Conservation (phyloP, 441 rosid genomes). For the Pelargonium cotyledonis region DNA sequence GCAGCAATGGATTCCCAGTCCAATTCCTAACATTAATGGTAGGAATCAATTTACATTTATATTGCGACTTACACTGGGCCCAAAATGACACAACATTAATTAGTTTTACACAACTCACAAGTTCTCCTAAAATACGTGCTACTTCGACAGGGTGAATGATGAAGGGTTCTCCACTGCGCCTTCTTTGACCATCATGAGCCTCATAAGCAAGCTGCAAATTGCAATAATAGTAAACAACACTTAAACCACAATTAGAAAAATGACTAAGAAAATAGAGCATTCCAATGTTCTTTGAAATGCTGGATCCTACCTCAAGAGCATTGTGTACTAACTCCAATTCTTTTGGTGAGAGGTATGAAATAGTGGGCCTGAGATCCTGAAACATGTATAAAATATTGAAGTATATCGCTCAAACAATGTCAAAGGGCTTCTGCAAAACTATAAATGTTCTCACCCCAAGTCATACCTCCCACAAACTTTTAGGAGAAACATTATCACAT, state of each 20-base stretch:
- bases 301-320: slow-evolving; percentile 64
- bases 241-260: slow-evolving; percentile 21
- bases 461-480: slow-evolving; percentile 91
- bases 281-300: slow-evolving; percentile 14
- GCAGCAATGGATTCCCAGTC: slow-evolving; percentile 99
- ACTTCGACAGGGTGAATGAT: slow-evolving; percentile 94
- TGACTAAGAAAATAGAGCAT: neutral
- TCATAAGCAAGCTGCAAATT: slow-evolving; percentile 96
- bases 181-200: slow-evolving; percentile 89
- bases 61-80: slow-evolving; percentile 17
- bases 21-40: slow-evolving; percentile 55
- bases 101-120: slow-evolving; percentile 48
- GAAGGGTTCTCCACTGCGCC: slow-evolving; percentile 91
- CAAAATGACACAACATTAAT: slow-evolving; percentile 14
- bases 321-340: slow-evolving; percentile 73
- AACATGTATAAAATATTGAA: slow-evolving; percentile 20
- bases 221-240: slow-evolving; percentile 28
- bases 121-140: slow-evolving; percentile 90
- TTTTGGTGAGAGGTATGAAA: slow-evolving; percentile 73
- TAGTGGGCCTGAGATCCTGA: slow-evolving; percentile 70
- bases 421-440: slow-evolving; percentile 12
- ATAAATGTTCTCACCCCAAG: slow-evolving; percentile 9
- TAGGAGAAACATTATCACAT: slow-evolving; percentile 46
- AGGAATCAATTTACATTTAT: slow-evolving; percentile 23
- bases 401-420: slow-evolving; percentile 20